These are phyloP conservation scores for Colletotrichum kahawae DNA, from an alignment of 2,329 filamentous ascomycete species.

Conservation along the genomic window DNA sequence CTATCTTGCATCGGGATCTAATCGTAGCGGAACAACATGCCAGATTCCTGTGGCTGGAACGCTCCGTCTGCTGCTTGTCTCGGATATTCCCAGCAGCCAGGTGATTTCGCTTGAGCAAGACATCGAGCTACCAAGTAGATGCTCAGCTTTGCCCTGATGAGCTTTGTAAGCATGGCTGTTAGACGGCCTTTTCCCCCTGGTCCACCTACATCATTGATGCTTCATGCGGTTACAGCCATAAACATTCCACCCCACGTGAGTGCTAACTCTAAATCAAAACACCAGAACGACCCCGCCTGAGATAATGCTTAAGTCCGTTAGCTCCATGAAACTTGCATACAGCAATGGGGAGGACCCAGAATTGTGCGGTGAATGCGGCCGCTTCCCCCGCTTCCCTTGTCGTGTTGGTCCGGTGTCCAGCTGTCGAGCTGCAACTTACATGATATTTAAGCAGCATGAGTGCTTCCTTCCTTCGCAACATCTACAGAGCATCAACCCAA, in stretches of 20 bases:
- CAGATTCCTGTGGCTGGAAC: not conserved
- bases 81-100: not conserved
- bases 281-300: not conserved
- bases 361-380: not conserved
- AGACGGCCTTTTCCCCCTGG: not conserved
- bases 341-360: not conserved
- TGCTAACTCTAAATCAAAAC: not conserved
- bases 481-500: not conserved
- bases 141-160: not conserved
- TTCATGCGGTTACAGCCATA: not conserved
- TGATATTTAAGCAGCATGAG: not conserved
- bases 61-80: not conserved
- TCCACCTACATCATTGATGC: not conserved
- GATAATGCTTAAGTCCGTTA: not conserved
- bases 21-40: not conserved
- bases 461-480: not conserved
- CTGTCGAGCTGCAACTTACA: not conserved
- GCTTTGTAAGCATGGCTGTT: not conserved
- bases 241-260: not conserved
- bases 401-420: not conserved
- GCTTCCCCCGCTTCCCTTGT: not conserved
- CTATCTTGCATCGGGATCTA: not conserved
- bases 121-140: not conserved
- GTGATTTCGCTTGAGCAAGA: not conserved
- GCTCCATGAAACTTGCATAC: not conserved